Evolutionary conservation across 1,284 basidiomycete species (phyloP), one percentile per base, ranked within the genome.

Genomic region (Rhodotorula sp.): DNA sequence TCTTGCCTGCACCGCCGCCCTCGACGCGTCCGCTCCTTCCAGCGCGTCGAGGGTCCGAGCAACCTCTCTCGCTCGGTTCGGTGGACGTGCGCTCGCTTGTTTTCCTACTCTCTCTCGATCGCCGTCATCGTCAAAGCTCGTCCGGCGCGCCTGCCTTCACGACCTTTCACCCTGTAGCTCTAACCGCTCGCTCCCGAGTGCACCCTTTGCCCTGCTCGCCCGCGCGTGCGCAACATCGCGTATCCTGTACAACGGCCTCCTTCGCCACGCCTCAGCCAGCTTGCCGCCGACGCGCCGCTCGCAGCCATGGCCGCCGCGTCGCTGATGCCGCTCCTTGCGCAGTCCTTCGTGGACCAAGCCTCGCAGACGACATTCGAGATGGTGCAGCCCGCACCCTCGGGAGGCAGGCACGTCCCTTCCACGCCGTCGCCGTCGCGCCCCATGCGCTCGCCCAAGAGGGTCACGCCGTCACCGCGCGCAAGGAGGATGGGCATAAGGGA

Each of bases 281-380:
- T 44, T 19, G 44, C 44, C 44, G 44, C 19, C 44, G 19, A 44
- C 44, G 15, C 15, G 15, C 15, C 13, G 15, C 19, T 25, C 37
- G 17, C n/a, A 37, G 17, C 8, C 13, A 58, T 65, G 64, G 37
- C 66, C 12, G 46, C 60, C 3, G n/a, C 59, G 34, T 12, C 54
- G 36, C 17, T 72, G 29, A 60, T 72, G 54, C 68, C 70, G 3
- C 53, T 67, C 29, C 27, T 70, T 58, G 70, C 73, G 1, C 54
- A 67, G 34, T 32, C 51, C 0, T 70, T 67, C 46, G 60, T 67
- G 56, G 66, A 74, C 34, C 62, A 53, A 13, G 27, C 39, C 46
- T 32, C 59, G 17, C 50, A 48, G 44, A 36, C 58, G 21, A 10
- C 63, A 15, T 64, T 65, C 68, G 63, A 65, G 36, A 46, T 65